phyloP scores from a whole-genome alignment of 129 eudicot genomes.

The Scalesia atractyloides region DNA sequence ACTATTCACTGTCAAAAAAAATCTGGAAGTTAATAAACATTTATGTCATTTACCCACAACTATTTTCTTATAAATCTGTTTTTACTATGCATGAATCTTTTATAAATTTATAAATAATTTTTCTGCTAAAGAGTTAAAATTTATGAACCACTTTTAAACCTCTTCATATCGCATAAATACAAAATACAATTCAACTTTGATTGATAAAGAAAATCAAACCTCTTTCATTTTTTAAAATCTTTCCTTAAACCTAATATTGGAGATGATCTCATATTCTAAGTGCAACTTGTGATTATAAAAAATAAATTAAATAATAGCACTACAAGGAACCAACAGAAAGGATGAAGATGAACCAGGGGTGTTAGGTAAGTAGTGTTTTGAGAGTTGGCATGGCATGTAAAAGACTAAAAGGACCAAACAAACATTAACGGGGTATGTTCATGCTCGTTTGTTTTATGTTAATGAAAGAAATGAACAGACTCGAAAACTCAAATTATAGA shows the following conservation, averaged over 20 bases:
- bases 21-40: no score
- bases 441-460: no score
- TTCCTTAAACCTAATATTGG: neutral
- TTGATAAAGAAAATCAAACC: neutral
- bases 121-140: neutral
- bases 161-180: neutral
- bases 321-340: neutral
- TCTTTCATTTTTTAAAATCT: neutral
- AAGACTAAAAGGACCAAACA: no score
- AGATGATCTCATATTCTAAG: constrained; percentile 1
- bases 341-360: neutral
- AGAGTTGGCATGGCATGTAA: no score
- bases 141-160: neutral
- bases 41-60: no score
- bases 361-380: neutral
- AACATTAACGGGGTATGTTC: no score
- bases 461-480: no score
- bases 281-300: constrained; percentile 8
- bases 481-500: no score
- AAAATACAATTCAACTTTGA: neutral
- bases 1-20: no score
- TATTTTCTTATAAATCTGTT: no score
- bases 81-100: no score
- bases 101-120: neutral
- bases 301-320: neutral